A percentile compares a stretch with the other conserved stretches of the same genome.
Conservation (phyloP, 495 filamentous ascomycete species). For the Penicillium silybi region DNA sequence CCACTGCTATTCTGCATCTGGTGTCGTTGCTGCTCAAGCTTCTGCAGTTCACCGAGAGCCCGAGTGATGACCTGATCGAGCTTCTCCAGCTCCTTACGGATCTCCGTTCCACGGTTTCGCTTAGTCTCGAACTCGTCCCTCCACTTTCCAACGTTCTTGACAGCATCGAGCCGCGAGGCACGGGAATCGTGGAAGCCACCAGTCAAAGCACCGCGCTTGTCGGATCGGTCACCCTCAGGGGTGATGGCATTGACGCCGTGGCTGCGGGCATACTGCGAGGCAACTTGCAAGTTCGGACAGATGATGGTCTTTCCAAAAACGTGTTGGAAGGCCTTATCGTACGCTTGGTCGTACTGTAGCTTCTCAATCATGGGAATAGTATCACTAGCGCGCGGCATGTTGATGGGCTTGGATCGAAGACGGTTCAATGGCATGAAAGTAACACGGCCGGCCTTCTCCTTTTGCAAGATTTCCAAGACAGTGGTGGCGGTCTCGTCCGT, state of each 20-base stretch:
- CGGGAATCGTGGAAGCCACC: conserved; percentile 87
- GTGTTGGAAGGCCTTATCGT: conserved; percentile 82
- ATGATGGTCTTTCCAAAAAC: conserved; percentile 96
- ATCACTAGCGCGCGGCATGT: conserved; percentile 81
- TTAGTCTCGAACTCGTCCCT: conserved; percentile 70
- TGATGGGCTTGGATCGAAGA: conserved; percentile 60
- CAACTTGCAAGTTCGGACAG: conserved; percentile 81
- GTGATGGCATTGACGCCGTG: conserved; percentile 92
- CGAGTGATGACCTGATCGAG: conserved; percentile 84
- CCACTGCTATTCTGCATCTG: conserved; percentile 81
- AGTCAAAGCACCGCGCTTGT: conserved; percentile 90
- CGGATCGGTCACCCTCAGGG: conserved; percentile 85
- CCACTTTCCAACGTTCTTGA: conserved; percentile 70
- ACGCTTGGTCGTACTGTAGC: conserved; percentile 70
- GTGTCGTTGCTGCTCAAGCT: conserved; percentile 70
- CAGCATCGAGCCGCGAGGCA: conserved; percentile 76
- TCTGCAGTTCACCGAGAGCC: conserved; percentile 75
- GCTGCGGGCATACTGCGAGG: conserved; percentile 82
- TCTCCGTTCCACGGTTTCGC: conserved; percentile 51
- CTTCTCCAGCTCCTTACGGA: conserved; percentile 63
- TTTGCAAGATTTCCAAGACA: conserved; percentile 74
- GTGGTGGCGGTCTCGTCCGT: conserved; percentile 82
- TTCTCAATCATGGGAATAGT: conserved; percentile 83
- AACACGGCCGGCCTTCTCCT: conserved; percentile 75
- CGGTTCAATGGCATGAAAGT: conserved; percentile 94